phyloP scores from a whole-genome alignment of 352 stramenopile genomes.

The Phytopythium oedochilum region DNA sequence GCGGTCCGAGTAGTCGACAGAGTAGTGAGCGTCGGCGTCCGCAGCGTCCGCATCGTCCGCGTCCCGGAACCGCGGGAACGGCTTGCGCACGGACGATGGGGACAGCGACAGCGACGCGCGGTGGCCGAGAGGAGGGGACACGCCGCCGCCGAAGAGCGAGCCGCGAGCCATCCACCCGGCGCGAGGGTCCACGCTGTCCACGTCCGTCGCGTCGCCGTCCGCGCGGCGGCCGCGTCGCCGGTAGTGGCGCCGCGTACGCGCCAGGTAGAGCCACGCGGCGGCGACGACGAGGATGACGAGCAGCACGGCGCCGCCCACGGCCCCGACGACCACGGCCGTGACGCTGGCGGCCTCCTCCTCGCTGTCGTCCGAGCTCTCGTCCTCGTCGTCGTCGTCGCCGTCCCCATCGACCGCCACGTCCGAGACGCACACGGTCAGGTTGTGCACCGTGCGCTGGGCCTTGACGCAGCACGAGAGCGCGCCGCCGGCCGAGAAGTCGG shows the following conservation, averaged over 20 bases:
- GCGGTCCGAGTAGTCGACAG: constrained; percentile 16
- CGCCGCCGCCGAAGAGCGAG: constrained; percentile 25
- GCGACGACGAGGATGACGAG: constrained; percentile 20
- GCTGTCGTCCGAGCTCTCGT: constrained; percentile 3
- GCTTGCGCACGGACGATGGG: constrained; percentile 19
- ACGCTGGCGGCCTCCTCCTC: background rate
- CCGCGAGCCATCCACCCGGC: constrained; percentile 11
- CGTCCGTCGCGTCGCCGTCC: constrained; percentile 1
- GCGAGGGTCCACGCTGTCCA: background rate
- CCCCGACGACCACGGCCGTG: constrained; percentile 24
- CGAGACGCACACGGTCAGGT: constrained; percentile 22
- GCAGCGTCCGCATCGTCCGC: background rate
- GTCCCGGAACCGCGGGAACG: constrained; percentile 10
- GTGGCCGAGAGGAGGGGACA: constrained; percentile 25
- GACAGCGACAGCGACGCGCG: constrained; percentile 1
- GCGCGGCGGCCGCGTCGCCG: background rate
- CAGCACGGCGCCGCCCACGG: constrained; percentile 29
- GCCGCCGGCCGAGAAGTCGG: constrained; percentile 21
- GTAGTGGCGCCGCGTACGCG: background rate
- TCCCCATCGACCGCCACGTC: constrained; percentile 11
- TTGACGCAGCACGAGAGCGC: constrained; percentile 15
- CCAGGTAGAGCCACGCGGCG: constrained; percentile 17
- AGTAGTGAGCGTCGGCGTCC: constrained; percentile 13
- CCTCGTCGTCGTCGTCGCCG: constrained; percentile 10
- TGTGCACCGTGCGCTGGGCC: constrained; percentile 20